Conservation (phyloP, 352 stramenopile species). For the Globisporangium yorkense region DNA sequence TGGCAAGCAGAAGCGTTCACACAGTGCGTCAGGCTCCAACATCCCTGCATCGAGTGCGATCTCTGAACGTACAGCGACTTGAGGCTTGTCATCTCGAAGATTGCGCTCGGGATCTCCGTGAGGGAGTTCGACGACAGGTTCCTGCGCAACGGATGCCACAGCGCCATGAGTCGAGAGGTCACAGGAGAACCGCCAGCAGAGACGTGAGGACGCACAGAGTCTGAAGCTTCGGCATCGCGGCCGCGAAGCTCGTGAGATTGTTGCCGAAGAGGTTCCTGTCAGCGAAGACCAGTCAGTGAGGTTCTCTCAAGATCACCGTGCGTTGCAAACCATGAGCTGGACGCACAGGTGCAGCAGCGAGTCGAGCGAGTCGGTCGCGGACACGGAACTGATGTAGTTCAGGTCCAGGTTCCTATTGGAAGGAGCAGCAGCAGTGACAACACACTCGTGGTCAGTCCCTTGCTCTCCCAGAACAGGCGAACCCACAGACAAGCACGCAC, state of each 20-base stretch:
- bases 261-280: constrained; percentile 43
- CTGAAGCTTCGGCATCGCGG: constrained; percentile 32
- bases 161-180: neutral
- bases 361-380: constrained; percentile 1
- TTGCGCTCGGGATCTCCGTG: constrained; percentile 29
- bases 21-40: too few species aligned
- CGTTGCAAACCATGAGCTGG: neutral
- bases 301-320: too few species aligned
- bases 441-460: neutral
- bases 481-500: neutral
- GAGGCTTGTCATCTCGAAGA: constrained; percentile 43
- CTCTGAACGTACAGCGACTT: constrained; percentile 32
- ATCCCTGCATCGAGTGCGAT: constrained; percentile 7
- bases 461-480: too few species aligned
- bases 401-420: constrained; percentile 6
- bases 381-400: constrained; percentile 10
- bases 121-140: constrained; percentile 54
- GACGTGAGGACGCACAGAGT: constrained; percentile 29
- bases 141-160: constrained; percentile 11
- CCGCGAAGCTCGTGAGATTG: constrained; percentile 37
- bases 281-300: too few species aligned
- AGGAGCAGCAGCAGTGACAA: neutral
- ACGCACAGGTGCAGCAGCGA: constrained; percentile 7
- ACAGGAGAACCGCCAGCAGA: too few species aligned
- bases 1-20: neutral